Evolutionary conservation across 768 basidiomycete genomes (phyloP), one percentile per base, ranked within the genome.

Genomic region (Kwoniella dejecticola): DNA sequence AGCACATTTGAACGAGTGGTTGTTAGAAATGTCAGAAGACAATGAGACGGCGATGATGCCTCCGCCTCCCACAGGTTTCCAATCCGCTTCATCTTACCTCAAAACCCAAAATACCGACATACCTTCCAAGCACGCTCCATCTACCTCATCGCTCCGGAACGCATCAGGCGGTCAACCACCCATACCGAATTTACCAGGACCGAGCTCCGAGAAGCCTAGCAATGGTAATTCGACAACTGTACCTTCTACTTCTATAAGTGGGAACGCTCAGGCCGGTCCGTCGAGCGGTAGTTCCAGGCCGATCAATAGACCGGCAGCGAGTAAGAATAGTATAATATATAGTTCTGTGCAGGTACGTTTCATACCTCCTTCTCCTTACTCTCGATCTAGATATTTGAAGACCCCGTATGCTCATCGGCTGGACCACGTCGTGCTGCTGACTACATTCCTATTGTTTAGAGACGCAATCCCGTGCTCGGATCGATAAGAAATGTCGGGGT

Each of bases 391-490:
- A n/a, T n/a, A n/a, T n/a, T n/a, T n/a, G n/a, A n/a, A n/a, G n/a
- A n/a, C n/a, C n/a, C n/a, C n/a, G n/a, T n/a, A n/a, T n/a, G n/a
- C n/a, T n/a, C n/a, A n/a, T n/a, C n/a, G n/a, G n/a, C n/a, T n/a
- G n/a, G n/a, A n/a, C n/a, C n/a, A n/a, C n/a, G n/a, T n/a, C n/a
- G n/a, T n/a, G n/a, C n/a, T n/a, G n/a, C n/a, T n/a, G n/a, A n/a
- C n/a, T n/a, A n/a, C n/a, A n/a, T n/a, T n/a, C n/a, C n/a, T n/a
- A n/a, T n/a, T n/a, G n/a, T 45, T 47, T n/a, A 96, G 89, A 83
- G 91, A 60, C 85, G 89, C 21, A 99, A 99, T 75, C 90, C 90
- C 0, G 82, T 97, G n/a, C 84, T 97, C 19, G 87, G 90, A 72
- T 84, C 84, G 68, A 89, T 98, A 54, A 85, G 88, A 63, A 90